A percentile compares a stretch with the other conserved stretches of the same genome.
These are phyloP conservation scores for Spencermartinsiella europaea DNA, from an alignment of 805 yeast species.

Conservation along the genomic window DNA sequence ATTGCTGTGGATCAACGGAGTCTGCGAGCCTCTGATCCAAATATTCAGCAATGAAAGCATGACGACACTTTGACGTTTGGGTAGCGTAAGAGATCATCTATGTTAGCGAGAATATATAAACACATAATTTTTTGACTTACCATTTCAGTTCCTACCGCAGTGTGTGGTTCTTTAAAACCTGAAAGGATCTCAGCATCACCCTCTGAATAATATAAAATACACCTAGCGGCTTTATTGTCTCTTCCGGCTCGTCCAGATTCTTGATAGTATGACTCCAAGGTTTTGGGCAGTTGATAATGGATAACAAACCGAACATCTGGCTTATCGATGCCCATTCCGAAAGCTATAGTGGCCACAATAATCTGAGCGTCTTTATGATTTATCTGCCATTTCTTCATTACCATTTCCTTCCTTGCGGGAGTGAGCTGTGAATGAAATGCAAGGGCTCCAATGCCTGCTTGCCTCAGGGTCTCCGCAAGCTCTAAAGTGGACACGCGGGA, in stretches of 20 bases:
- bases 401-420: slow-evolving; percentile 60
- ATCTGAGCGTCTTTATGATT: slow-evolving; percentile 51
- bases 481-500: slow-evolving; percentile 83
- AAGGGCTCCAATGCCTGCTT: slow-evolving; percentile 58
- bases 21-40: slow-evolving; percentile 18
- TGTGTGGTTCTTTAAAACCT: background rate
- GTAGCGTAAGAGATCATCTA: slow-evolving; percentile 14
- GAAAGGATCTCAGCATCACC: slow-evolving; percentile 3
- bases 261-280: slow-evolving; percentile 91
- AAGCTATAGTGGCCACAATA: slow-evolving; percentile 94
- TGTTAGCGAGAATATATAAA: background rate
- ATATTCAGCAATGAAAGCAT: slow-evolving; percentile 18
- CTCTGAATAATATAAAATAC: slow-evolving; percentile 64
- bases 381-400: slow-evolving; percentile 79
- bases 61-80: slow-evolving; percentile 17
- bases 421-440: slow-evolving; percentile 91
- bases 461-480: slow-evolving; percentile 54
- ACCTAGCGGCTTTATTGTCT: slow-evolving; percentile 77
- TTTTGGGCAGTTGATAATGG: slow-evolving; percentile 81
- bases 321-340: slow-evolving; percentile 98
- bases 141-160: no score
- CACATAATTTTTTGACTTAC: no score
- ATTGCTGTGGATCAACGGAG: slow-evolving; percentile 10
- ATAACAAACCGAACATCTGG: slow-evolving; percentile 89
- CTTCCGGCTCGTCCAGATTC: slow-evolving; percentile 99